Conservation (phyloP, 2,329 filamentous ascomycete species). For the Talaromyces sp. region DNA sequence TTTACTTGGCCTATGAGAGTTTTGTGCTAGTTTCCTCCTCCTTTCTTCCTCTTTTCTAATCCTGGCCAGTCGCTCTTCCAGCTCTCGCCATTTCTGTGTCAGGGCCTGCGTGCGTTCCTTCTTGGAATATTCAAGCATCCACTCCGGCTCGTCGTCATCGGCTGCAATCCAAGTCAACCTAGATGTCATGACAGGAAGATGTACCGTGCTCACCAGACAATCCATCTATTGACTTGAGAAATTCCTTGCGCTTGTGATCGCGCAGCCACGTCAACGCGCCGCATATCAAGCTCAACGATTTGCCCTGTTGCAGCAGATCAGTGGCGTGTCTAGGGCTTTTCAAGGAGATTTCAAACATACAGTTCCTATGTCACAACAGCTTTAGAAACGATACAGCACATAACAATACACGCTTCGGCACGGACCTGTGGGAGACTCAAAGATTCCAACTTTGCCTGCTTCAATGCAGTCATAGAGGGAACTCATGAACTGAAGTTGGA, state of each 20-base stretch:
- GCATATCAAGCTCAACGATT: slow-evolving; percentile 88
- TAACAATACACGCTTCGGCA: neutral
- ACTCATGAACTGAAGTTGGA: slow-evolving; percentile 83
- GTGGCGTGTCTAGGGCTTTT: neutral
- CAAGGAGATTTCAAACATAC: neutral
- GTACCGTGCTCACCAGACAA: slow-evolving; percentile 35
- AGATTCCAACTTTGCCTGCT: slow-evolving; percentile 73
- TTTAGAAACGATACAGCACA: neutral
- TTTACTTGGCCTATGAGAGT: slow-evolving; percentile 46
- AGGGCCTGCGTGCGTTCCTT: slow-evolving; percentile 64
- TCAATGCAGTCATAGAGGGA: slow-evolving; percentile 75
- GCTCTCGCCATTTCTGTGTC: slow-evolving; percentile 60
- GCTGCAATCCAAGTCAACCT: neutral
- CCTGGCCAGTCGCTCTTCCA: slow-evolving; percentile 65
- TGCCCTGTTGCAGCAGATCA: slow-evolving; percentile 52
- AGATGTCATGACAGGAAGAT: neutral
- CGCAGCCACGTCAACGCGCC: slow-evolving; percentile 87
- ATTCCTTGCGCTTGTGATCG: slow-evolving; percentile 61
- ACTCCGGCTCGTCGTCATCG: slow-evolving; percentile 68
- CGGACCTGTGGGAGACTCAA: slow-evolving; percentile 88
- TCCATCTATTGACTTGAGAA: slow-evolving; percentile 51
- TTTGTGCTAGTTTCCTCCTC: slow-evolving; percentile 48
- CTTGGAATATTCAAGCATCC: slow-evolving; percentile 75
- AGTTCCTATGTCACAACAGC: slow-evolving; percentile 8
- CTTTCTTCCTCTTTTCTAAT: slow-evolving; percentile 60